Evolutionary conservation across 1,284 basidiomycete species (phyloP).

Genomic region (Microstroma glucosiphilum): DNA sequence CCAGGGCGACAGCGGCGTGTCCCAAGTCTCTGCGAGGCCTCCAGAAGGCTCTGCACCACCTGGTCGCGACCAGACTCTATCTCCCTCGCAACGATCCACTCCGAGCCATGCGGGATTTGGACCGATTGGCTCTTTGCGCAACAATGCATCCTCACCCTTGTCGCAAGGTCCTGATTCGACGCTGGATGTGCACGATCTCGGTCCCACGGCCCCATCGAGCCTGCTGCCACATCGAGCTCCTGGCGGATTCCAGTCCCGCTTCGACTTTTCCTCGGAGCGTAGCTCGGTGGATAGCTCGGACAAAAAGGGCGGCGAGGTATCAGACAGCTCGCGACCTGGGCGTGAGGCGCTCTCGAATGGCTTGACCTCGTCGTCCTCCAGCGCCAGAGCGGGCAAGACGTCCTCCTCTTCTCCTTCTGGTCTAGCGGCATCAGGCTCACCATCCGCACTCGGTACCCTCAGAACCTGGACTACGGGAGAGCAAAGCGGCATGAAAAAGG

Average conservation of each 20-base stretch:
- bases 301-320: too few relatives aligned
- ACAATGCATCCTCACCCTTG: conserved; percentile 6
- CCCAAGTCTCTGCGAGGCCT: too few relatives aligned
- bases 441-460: background rate
- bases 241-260: conserved; percentile 4
- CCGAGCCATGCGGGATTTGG: conserved; percentile 6
- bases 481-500: conserved; percentile 4
- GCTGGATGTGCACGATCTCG: conserved; percentile 27
- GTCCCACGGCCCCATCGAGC: conserved; percentile 37
- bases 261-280: background rate
- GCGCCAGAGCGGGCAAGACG: conserved; percentile 19
- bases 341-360: too few relatives aligned
- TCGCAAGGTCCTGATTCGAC: conserved; percentile 12
- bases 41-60: too few relatives aligned
- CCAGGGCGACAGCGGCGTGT: too few relatives aligned
- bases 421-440: conserved; percentile 11
- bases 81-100: background rate
- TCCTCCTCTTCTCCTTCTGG: conserved; percentile 7
- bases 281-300: too few relatives aligned
- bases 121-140: background rate
- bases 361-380: background rate
- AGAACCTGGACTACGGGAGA: conserved; percentile 13
- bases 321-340: too few relatives aligned
- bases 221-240: conserved; percentile 22
- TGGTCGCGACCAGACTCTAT: too few relatives aligned